Evolutionary conservation across 1,284 basidiomycete genomes (phyloP).

Genomic region (Ganoderma meredithae): DNA sequence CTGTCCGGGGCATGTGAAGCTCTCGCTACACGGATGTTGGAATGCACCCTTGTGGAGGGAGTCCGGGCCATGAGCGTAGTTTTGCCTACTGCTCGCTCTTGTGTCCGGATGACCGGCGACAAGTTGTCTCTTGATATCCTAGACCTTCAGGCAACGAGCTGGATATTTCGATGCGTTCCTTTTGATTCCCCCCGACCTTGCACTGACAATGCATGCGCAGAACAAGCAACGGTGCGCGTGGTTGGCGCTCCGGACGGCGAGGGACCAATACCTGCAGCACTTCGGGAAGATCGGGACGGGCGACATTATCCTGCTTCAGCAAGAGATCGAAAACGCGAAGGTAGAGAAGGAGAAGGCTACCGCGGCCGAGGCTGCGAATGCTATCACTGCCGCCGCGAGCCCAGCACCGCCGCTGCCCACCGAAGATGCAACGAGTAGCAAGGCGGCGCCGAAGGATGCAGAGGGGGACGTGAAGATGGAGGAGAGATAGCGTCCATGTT

Average conservation of each 20-base stretch:
- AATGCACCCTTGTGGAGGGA: too few relatives aligned
- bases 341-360: slow-evolving; percentile 43
- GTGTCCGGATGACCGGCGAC: too few relatives aligned
- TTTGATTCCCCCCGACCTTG: background rate
- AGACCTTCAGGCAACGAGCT: too few relatives aligned
- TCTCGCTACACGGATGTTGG: too few relatives aligned
- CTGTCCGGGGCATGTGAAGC: too few relatives aligned
- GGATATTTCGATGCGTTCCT: background rate
- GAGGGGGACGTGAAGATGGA: slow-evolving; percentile 69
- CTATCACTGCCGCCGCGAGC: slow-evolving; percentile 19
- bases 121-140: too few relatives aligned
- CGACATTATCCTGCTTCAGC: slow-evolving; percentile 66
- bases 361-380: slow-evolving; percentile 18
- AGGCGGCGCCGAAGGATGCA: slow-evolving; percentile 38
- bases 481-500: slow-evolving; percentile 10
- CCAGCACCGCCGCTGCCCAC: slow-evolving; percentile 22
- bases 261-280: slow-evolving; percentile 73
- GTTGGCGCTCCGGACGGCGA: slow-evolving; percentile 79
- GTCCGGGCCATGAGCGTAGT: too few relatives aligned
- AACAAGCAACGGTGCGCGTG: slow-evolving; percentile 77
- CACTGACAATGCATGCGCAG: slow-evolving; percentile 44
- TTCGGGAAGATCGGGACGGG: slow-evolving; percentile 85
- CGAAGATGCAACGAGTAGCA: slow-evolving; percentile 16
- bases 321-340: slow-evolving; percentile 74
- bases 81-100: too few relatives aligned